Percentiles rank a stretch among this genome's conserved stretches.
Conservation (phyloP, 139 green algal species). For the Tetradesmus lagerheimii region DNA sequence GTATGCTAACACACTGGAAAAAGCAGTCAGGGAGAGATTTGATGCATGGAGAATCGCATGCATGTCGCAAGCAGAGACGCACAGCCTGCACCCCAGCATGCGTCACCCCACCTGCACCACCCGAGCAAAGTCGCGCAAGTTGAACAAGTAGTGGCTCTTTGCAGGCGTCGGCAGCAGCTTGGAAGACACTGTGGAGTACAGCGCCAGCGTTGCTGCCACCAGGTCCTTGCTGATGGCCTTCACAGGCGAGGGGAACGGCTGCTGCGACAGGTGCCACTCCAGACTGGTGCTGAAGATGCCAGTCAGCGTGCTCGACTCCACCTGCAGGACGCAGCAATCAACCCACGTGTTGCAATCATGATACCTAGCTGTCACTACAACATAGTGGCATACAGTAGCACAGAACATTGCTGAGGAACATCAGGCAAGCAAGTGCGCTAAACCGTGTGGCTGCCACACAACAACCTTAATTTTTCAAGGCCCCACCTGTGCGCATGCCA, state of each 20-base stretch:
- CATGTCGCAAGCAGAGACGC: background rate
- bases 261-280: constrained; percentile 72
- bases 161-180: constrained; percentile 83
- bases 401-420: no score
- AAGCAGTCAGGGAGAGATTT: no score
- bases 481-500: constrained; percentile 69
- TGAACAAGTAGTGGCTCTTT: constrained; percentile 91
- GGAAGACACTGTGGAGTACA: constrained; percentile 72
- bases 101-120: constrained; percentile 70
- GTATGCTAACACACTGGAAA: no score
- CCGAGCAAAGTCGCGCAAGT: constrained; percentile 84
- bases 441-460: background rate
- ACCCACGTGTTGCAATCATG: no score
- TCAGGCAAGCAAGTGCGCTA: background rate
- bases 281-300: constrained; percentile 84
- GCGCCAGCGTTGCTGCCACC: constrained; percentile 73
- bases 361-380: no score
- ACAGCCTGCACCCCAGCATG: background rate
- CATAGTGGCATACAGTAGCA: no score
- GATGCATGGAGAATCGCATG: background rate
- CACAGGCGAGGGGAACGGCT: constrained; percentile 63
- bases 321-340: constrained; percentile 44
- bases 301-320: constrained; percentile 70
- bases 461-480: background rate
- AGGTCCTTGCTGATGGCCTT: constrained; percentile 57